A percentile compares a stretch with the other conserved stretches of the same genome.
Conservation (phyloP, 2,329 filamentous ascomycete species). For the Albophoma yamanashiensis region DNA sequence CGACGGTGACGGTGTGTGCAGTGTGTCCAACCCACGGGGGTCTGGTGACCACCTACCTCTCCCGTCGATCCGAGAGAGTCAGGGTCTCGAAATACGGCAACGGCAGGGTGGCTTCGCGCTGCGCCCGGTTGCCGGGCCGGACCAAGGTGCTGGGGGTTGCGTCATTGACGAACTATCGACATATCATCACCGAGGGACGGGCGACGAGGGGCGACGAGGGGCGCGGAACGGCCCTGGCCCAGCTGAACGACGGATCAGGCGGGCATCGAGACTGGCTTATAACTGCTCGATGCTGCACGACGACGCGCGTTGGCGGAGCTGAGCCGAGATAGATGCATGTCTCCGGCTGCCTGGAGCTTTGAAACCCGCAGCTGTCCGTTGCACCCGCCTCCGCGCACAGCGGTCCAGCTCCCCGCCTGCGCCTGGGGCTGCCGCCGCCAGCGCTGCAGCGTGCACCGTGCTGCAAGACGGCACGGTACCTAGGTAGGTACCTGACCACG, state of each 20-base stretch:
- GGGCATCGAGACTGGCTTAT: background rate
- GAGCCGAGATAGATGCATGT: too few relatives aligned
- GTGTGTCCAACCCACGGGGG: background rate
- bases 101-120: too few relatives aligned
- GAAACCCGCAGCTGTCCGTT: background rate
- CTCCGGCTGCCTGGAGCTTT: background rate
- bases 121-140: too few relatives aligned
- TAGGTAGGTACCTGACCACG: too few relatives aligned
- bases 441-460: background rate
- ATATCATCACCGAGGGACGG: too few relatives aligned
- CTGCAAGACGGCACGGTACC: background rate
- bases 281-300: background rate
- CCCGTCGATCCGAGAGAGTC: background rate
- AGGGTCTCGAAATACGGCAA: too few relatives aligned
- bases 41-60: background rate
- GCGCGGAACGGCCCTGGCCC: background rate
- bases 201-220: too few relatives aligned
- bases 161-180: background rate
- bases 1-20: background rate
- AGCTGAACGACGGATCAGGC: background rate
- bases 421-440: background rate
- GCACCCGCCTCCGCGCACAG: background rate
- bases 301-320: background rate
- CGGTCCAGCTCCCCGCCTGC: background rate
- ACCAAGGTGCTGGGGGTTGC: background rate